Evolutionary conservation across 2,329 filamentous ascomycete genomes (phyloP).

Genomic region (Aureobasidium sp.): DNA sequence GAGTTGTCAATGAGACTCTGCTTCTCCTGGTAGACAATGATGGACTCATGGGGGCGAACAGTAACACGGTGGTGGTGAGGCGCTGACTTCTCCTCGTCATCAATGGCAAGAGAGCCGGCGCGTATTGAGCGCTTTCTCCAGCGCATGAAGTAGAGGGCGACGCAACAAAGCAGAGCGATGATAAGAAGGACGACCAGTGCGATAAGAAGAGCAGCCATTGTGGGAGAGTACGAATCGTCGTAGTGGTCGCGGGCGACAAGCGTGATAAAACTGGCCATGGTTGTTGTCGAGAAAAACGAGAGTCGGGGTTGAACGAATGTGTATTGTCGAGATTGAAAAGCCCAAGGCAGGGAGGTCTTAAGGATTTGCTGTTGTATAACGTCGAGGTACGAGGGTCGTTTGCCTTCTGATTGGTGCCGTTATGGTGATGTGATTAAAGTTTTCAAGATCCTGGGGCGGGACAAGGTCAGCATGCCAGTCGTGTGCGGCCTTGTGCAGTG

Average conservation of each 20-base stretch:
- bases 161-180: constrained; percentile 60
- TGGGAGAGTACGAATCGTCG: constrained; percentile 46
- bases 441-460: constrained; percentile 2
- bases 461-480: constrained; percentile 1
- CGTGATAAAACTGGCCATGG: constrained; percentile 33
- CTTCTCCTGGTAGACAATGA: constrained; percentile 74
- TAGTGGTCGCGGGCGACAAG: constrained; percentile 46
- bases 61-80: constrained; percentile 48
- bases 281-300: background rate
- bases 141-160: constrained; percentile 65
- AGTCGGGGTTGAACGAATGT: constrained; percentile 6
- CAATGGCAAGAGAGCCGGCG: constrained; percentile 56
- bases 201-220: constrained; percentile 71
- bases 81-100: constrained; percentile 53
- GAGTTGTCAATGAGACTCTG: constrained; percentile 71
- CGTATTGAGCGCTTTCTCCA: constrained; percentile 48
- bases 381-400: background rate
- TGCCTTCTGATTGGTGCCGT: background rate
- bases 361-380: constrained; percentile 4
- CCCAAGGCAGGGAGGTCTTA: background rate
- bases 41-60: constrained; percentile 51
- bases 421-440: constrained; percentile 3
- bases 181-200: constrained; percentile 71
- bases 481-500: background rate
- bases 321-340: background rate